phyloP scores from a whole-genome alignment of 441 rosid species.

The Breynia disticha region DNA sequence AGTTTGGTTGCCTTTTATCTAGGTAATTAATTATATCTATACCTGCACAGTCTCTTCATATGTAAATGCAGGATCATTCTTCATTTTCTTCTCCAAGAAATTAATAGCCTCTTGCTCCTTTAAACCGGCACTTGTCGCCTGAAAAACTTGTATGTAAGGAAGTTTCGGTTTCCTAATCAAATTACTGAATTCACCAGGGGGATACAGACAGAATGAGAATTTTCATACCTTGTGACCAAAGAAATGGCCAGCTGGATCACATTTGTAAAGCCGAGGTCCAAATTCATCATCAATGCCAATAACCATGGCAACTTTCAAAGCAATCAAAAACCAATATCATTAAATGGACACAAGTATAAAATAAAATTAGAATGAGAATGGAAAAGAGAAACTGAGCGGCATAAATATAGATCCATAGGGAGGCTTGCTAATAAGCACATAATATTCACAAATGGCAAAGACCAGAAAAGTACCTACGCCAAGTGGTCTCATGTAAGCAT shows the following conservation, averaged over 20 bases:
- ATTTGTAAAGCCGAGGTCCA: constrained; percentile 85
- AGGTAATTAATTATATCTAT: no score
- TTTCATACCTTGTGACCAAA: constrained; percentile 83
- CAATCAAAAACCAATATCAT: constrained; percentile 2
- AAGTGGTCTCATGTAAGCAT: constrained; percentile 99
- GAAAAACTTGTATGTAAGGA: constrained; percentile 4
- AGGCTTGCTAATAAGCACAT: no score
- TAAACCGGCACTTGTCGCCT: constrained; percentile 98
- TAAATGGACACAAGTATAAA: background rate
- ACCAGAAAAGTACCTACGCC: constrained; percentile 65
- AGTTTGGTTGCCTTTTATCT: no score
- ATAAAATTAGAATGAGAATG: background rate
- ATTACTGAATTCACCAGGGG: background rate
- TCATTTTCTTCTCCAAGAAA: constrained; percentile 98
- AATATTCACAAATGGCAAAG: background rate
- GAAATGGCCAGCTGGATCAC: constrained; percentile 99
- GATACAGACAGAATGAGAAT: background rate
- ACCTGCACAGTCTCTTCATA: constrained; percentile 94
- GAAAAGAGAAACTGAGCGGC: no score
- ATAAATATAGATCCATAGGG: no score
- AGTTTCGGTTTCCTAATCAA: background rate
- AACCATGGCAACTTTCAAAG: constrained; percentile 78
- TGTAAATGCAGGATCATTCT: constrained; percentile 73
- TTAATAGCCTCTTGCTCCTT: constrained; percentile 98
- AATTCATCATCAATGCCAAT: constrained; percentile 86